These are phyloP conservation scores for Pseudocercospora ulei DNA, from an alignment of 2,329 filamentous ascomycete species.

Conservation along the genomic window DNA sequence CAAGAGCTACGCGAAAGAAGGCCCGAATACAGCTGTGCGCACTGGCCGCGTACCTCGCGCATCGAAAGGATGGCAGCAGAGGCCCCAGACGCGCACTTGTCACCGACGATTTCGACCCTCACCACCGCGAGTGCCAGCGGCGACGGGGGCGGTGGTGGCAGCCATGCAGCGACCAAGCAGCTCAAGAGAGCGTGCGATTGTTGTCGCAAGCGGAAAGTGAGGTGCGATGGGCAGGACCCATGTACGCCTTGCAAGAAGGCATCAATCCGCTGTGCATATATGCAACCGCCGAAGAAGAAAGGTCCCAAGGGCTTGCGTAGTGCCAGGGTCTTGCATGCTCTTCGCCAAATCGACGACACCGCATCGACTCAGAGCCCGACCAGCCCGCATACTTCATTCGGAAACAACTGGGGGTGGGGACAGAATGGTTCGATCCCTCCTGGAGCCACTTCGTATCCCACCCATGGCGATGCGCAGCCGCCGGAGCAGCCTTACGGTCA, in stretches of 20 bases:
- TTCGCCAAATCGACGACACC: conserved; percentile 32
- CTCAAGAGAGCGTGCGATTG: conserved; percentile 34
- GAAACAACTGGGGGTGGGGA: conserved; percentile 28
- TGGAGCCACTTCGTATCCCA: conserved; percentile 12
- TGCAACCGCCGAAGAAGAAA: conserved; percentile 35
- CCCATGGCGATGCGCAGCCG: conserved; percentile 4
- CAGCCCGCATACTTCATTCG: conserved; percentile 27
- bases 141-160: conserved; percentile 8
- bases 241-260: conserved; percentile 34
- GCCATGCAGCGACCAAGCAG: conserved; percentile 20
- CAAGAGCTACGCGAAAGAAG: conserved; percentile 14
- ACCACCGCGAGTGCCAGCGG: conserved; percentile 1
- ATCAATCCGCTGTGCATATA: conserved; percentile 32
- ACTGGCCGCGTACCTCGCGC: conserved; percentile 10
- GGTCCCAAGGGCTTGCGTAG: conserved; percentile 34
- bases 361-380: conserved; percentile 22
- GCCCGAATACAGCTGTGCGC: conserved; percentile 14
- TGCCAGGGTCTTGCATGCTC: conserved; percentile 31
- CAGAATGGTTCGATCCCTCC: conserved; percentile 15
- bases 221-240: conserved; percentile 32
- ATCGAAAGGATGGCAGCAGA: conserved; percentile 22
- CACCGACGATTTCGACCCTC: conserved; percentile 11
- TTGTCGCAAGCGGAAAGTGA: conserved; percentile 34
- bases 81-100: conserved; percentile 10
- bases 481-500: conserved; percentile 15